A percentile compares a stretch with the other conserved stretches of the same genome.
These are phyloP conservation scores for Aureobasidium sp. DNA, from an alignment of 2,329 filamentous ascomycete species.

Conservation along the genomic window DNA sequence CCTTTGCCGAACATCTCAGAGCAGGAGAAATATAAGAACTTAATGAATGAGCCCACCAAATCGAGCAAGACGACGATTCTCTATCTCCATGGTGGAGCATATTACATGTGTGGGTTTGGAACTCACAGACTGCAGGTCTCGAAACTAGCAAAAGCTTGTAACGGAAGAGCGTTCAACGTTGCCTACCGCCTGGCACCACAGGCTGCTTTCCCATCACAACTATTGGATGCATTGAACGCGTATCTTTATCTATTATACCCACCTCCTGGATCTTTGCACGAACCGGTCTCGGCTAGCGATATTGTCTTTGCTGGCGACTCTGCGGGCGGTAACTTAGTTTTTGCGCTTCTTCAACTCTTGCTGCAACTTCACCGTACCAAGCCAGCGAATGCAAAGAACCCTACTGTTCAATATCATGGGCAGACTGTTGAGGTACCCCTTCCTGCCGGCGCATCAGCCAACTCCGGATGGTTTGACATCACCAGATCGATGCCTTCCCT, in stretches of 20 bases:
- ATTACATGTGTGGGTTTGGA: constrained; percentile 63
- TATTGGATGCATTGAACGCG: constrained; percentile 65
- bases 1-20: constrained; percentile 53
- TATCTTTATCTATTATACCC: constrained; percentile 70
- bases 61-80: constrained; percentile 57
- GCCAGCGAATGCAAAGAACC: constrained; percentile 34
- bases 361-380: constrained; percentile 51
- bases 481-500: constrained; percentile 56
- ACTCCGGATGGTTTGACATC: constrained; percentile 67
- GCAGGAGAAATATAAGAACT: constrained; percentile 54
- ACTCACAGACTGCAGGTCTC: constrained; percentile 55
- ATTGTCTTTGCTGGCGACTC: constrained; percentile 70
- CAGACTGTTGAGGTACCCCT: constrained; percentile 52
- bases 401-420: constrained; percentile 55
- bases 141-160: constrained; percentile 58
- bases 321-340: constrained; percentile 64
- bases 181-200: constrained; percentile 71
- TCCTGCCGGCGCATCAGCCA: constrained; percentile 57
- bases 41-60: constrained; percentile 57
- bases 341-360: constrained; percentile 61
- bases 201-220: constrained; percentile 64
- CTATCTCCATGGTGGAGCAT: constrained; percentile 72
- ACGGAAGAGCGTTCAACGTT: constrained; percentile 63
- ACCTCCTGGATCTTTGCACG: constrained; percentile 59
- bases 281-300: constrained; percentile 55